Conservation (phyloP, 192 early-diverging fungal genomes). For the Chytriomyces confervae region DNA sequence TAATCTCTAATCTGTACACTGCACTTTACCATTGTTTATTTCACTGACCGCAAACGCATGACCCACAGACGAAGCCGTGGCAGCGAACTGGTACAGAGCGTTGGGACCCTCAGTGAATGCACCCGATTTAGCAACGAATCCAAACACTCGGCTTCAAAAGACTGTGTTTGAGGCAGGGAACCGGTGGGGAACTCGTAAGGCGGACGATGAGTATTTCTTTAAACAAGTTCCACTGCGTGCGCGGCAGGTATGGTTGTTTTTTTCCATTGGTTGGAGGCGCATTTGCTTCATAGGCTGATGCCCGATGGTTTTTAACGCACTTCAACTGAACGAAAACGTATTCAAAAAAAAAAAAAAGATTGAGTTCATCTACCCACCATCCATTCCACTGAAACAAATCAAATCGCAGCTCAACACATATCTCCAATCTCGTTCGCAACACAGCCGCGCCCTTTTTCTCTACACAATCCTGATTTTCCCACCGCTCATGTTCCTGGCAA, state of each 20-base stretch:
- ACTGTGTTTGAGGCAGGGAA: slow-evolving; percentile 38
- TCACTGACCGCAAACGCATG: neutral
- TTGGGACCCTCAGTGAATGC: neutral
- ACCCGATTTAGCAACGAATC: neutral
- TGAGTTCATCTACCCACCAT: slow-evolving; percentile 54
- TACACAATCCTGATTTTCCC: slow-evolving; percentile 47
- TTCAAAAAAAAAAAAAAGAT: slow-evolving; percentile 23
- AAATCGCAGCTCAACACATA: slow-evolving; percentile 41
- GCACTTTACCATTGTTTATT: neutral
- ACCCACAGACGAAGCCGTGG: neutral
- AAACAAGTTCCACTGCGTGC: slow-evolving; percentile 49
- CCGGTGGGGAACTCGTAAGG: slow-evolving; percentile 44
- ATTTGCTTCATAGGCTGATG: too few species aligned
- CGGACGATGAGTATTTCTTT: slow-evolving; percentile 57
- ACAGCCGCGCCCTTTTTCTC: slow-evolving; percentile 38
- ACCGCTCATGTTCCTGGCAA: slow-evolving; percentile 45
- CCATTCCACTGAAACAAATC: slow-evolving; percentile 21
- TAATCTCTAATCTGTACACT: neutral
- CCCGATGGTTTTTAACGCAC: slow-evolving; percentile 3
- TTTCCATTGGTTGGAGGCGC: neutral
- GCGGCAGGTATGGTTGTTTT: slow-evolving; percentile 26
- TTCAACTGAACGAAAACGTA: neutral
- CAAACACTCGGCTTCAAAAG: neutral
- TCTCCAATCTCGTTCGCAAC: slow-evolving; percentile 21
- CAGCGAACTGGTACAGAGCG: slow-evolving; percentile 2